Percentiles rank a stretch among this genome's conserved stretches.
phyloP scores from a whole-genome alignment of 768 basidiomycete genomes.

The Auricularia cornea region DNA sequence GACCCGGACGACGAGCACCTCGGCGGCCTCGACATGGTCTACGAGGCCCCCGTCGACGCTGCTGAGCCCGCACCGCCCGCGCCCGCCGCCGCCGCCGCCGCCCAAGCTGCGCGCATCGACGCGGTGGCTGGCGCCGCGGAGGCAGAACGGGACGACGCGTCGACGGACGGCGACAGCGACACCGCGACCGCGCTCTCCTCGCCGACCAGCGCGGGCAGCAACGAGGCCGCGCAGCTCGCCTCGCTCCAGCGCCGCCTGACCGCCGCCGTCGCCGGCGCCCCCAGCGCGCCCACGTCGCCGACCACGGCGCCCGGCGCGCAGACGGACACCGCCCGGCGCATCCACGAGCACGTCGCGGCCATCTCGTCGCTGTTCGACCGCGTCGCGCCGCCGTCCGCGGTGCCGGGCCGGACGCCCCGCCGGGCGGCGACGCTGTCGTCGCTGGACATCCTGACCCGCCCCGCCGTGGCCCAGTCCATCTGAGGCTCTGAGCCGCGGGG shows the following conservation, averaged over 20 bases:
- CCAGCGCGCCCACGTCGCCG: no score
- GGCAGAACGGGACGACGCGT: background rate
- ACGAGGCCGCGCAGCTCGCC: background rate
- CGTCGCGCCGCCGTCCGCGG: background rate
- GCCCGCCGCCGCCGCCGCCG: background rate
- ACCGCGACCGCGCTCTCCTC: background rate
- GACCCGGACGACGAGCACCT: slow-evolving; percentile 78
- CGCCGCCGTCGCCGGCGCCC: background rate
- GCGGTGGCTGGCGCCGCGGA: background rate
- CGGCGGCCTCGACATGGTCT: slow-evolving; percentile 43
- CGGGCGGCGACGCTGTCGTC: background rate
- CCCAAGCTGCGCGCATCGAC: background rate
- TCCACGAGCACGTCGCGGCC: background rate
- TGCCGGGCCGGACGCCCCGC: background rate
- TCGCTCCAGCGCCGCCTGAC: background rate
- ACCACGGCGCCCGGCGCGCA: no score
- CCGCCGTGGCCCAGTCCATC: background rate
- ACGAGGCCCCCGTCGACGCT: slow-evolving; percentile 56
- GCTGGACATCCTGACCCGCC: background rate
- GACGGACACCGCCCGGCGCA: background rate
- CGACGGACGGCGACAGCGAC: background rate
- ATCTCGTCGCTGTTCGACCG: background rate
- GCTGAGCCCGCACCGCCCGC: background rate
- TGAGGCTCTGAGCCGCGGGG: background rate
- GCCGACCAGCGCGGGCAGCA: background rate